phyloP scores from a whole-genome alignment of 179 eudicot genomes.

The Silene noctiflora region DNA sequence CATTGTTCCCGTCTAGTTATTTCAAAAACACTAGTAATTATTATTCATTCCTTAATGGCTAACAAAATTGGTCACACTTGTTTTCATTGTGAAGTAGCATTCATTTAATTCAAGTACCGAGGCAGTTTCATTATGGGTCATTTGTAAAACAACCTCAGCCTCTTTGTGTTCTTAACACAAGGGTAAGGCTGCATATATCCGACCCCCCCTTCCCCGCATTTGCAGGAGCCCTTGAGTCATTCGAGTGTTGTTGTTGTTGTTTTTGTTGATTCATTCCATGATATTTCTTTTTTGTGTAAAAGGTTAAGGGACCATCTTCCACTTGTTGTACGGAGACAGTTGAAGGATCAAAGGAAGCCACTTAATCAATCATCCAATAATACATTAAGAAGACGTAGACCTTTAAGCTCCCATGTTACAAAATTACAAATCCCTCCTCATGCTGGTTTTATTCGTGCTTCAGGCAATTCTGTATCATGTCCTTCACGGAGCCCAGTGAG shows the following conservation, averaged over 20 bases:
- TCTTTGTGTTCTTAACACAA: too few relatives aligned
- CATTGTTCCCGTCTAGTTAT: not conserved
- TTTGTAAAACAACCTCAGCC: too few relatives aligned
- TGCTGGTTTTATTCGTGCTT: slow-evolving; percentile 71
- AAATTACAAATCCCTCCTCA: slow-evolving; percentile 62
- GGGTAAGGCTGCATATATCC: too few relatives aligned
- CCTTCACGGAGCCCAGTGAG: slow-evolving; percentile 88
- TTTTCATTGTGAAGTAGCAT: not conserved
- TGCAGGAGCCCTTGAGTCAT: not conserved
- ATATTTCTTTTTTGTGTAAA: slow-evolving; percentile 29
- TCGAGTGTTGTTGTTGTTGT: not conserved
- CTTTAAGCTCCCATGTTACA: slow-evolving; percentile 55
- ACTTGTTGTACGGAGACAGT: slow-evolving; percentile 28
- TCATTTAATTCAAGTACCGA: not conserved
- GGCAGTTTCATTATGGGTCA: too few relatives aligned
- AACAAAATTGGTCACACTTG: not conserved
- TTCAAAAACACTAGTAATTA: not conserved
- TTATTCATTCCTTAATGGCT: not conserved
- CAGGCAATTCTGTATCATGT: slow-evolving; percentile 82
- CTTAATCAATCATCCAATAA: slow-evolving; percentile 46
- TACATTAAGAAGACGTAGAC: slow-evolving; percentile 39
- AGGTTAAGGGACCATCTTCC: slow-evolving; percentile 37
- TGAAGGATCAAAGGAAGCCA: slow-evolving; percentile 29
- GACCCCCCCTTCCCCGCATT: not conserved
- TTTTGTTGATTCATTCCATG: not conserved